Base-by-base conservation (phyloP, 257 asterid genomes). In the Fraxinus americana region DNA sequence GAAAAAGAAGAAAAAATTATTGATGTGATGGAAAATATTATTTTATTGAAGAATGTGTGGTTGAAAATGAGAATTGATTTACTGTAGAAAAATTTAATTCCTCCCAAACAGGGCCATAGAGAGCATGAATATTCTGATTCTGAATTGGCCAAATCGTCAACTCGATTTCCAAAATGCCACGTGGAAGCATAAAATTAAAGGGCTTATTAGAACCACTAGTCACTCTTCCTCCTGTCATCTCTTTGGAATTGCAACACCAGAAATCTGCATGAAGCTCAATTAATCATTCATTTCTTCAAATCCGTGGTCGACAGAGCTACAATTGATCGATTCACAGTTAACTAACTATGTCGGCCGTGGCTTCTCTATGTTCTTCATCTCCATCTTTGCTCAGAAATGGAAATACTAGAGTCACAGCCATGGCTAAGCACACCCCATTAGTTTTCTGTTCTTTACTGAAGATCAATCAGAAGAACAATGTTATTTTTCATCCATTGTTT, bases 281-380 rank as follows among this genome's bases (percentile, higher is more conserved):
- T 29, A 43, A 19, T n/a, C 66, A 45, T 12, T 32, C 39, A 11
- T 21, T 59, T 67, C 77, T 67, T 36, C 67, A 19, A 72, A 68
- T 25, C 34, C 1, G 67, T 21, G 69, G 27, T 61, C 36, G n/a
- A 68, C 69, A 27, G 30, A 71, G 39, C 23, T 65, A 30, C 52
- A 45, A 38, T 6, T 61, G 17, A 59, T 59, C 8, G 29, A 23
- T 7, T 50, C 61, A 50, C 66, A 21, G 29, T 57, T 21, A 57
- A 1, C n/a, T 25, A 61, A 8, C 25, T 71, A 81, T 76, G 77
- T 65, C 69, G 36, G 12, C 85, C 39, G 82, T 88, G 85, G 94
- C 96, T 45, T 83, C 85, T 77, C 85, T 92, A 1, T 92, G 86
- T 68, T 87, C 92, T 5, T 85, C 69, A 12, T 63, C 94, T 45